Evolutionary conservation across 108 stramenopile species (phyloP).

Genomic region (Cyclotella sp.): DNA sequence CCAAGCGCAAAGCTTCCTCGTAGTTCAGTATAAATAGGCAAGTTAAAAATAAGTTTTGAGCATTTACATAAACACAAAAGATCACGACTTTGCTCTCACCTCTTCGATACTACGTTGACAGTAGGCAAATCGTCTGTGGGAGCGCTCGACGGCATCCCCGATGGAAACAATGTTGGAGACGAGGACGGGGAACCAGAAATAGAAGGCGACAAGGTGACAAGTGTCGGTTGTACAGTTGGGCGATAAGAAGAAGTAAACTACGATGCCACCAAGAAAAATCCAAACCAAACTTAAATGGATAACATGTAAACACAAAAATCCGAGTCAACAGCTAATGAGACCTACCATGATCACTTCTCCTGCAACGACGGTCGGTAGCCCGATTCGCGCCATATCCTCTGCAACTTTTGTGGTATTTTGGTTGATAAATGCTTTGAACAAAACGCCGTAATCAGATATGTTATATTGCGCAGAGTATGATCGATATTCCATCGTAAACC

Average conservation of each 20-base stretch:
- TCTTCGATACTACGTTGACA: not conserved
- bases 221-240: not conserved
- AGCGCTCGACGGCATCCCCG: not conserved
- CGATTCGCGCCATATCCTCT: slow-evolving; percentile 11
- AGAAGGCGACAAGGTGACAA: slow-evolving; percentile 4
- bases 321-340: not conserved
- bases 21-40: not conserved
- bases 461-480: slow-evolving; percentile 7
- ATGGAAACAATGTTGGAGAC: slow-evolving; percentile 1
- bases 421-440: slow-evolving; percentile 26
- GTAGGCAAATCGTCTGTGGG: not conserved
- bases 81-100: not conserved
- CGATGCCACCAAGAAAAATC: not conserved
- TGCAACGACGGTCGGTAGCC: slow-evolving; percentile 9
- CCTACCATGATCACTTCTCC: slow-evolving; percentile 4
- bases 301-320: not conserved
- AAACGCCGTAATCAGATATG: slow-evolving; percentile 11
- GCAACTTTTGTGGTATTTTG: slow-evolving; percentile 26
- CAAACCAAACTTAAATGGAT: not conserved
- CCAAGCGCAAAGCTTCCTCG: slow-evolving; percentile 33
- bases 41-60: not conserved
- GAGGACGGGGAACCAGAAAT: not conserved
- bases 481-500: slow-evolving; percentile 26
- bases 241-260: not conserved
- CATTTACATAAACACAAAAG: not conserved